Percentiles rank a stretch among this genome's conserved stretches.
Conservation (phyloP, 2,329 filamentous ascomycete genomes). For the Sordariomycetes sp. region DNA sequence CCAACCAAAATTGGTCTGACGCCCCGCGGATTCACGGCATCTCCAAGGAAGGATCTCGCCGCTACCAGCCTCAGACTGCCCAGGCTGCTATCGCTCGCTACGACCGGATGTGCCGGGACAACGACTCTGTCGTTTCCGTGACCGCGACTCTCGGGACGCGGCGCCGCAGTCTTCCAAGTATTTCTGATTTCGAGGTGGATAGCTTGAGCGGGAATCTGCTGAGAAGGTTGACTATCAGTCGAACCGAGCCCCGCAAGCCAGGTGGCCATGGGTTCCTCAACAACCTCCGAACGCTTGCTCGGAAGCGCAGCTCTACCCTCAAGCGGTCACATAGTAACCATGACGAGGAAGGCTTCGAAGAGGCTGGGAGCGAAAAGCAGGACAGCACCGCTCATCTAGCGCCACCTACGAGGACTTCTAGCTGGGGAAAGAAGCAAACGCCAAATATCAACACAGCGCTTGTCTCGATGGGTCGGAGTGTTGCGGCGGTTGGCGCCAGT, state of each 20-base stretch:
- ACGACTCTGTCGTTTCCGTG: conserved; percentile 47
- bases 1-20: conserved; percentile 37
- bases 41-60: conserved; percentile 14
- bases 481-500: conserved; percentile 43
- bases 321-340: conserved; percentile 36
- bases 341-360: conserved; percentile 11
- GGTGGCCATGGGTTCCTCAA: conserved; percentile 35
- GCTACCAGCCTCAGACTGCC: conserved; percentile 37
- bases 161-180: conserved; percentile 51
- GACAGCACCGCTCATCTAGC: conserved; percentile 31
- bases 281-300: conserved; percentile 36
- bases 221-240: conserved; percentile 48
- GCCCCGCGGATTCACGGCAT: conserved; percentile 36
- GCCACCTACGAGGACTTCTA: conserved; percentile 37
- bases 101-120: conserved; percentile 40
- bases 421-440: conserved; percentile 37
- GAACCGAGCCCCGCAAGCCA: conserved; percentile 25
- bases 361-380: conserved; percentile 16
- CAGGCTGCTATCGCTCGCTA: conserved; percentile 43
- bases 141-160: conserved; percentile 63
- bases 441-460: conserved; percentile 51
- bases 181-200: conserved; percentile 41
- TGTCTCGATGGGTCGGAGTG: conserved; percentile 40
- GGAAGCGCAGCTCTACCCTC: conserved; percentile 34
- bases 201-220: conserved; percentile 51